Evolutionary conservation across 345 rosid species (phyloP).

Genomic region (Sapria himalayana): DNA sequence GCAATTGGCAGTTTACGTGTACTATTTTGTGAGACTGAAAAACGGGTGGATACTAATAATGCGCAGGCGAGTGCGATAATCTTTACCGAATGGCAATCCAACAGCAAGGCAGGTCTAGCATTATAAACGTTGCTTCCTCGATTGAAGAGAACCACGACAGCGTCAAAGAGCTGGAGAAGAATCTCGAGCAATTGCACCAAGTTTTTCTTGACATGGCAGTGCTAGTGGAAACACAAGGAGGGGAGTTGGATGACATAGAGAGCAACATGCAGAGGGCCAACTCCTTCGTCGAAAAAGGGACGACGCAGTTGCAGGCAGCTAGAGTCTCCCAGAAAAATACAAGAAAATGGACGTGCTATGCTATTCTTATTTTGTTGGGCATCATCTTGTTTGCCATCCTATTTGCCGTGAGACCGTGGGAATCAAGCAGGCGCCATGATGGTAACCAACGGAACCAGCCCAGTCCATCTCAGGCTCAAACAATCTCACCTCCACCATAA

Average conservation of each 20-base stretch:
- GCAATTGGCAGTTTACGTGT: background rate
- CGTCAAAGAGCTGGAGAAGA: slow-evolving; percentile 57
- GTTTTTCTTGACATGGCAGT: slow-evolving; percentile 80
- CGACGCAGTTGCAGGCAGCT: slow-evolving; percentile 34
- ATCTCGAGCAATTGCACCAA: slow-evolving; percentile 68
- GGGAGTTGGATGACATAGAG: slow-evolving; percentile 60
- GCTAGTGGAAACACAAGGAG: slow-evolving; percentile 58
- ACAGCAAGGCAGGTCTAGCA: slow-evolving; percentile 72
- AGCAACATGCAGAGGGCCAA: slow-evolving; percentile 56
- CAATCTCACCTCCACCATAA: background rate
- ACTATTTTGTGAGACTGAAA: background rate
- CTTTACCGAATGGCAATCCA: slow-evolving; percentile 79
- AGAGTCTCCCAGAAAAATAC: slow-evolving; percentile 49
- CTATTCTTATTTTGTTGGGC: slow-evolving; percentile 34
- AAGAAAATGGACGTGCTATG: slow-evolving; percentile 63
- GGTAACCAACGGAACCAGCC: slow-evolving; percentile 3
- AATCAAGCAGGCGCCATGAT: no score
- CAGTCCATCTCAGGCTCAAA: slow-evolving; percentile 5
- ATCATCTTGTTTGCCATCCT: slow-evolving; percentile 45
- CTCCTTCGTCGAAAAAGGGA: slow-evolving; percentile 45
- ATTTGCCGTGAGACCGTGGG: slow-evolving; percentile 38
- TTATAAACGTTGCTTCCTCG: slow-evolving; percentile 56
- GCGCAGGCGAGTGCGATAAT: slow-evolving; percentile 73
- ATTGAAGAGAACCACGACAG: slow-evolving; percentile 87
- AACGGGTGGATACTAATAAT: background rate